Evolutionary conservation across 352 stramenopile genomes (phyloP).

Genomic region (Phytophthora nicotianae): DNA sequence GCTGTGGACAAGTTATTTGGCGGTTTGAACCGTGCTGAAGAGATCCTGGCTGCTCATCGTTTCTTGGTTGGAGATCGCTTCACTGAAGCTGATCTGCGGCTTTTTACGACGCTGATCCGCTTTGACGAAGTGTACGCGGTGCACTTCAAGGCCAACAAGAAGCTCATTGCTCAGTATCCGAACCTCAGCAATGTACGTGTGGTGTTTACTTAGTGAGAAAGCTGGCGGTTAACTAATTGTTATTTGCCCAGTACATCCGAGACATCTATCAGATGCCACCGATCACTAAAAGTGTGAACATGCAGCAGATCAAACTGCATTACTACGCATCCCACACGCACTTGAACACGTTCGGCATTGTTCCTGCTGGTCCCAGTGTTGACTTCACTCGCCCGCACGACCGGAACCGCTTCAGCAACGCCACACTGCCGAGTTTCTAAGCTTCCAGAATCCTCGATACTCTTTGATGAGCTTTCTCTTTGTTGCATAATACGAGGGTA

Average conservation of each 20-base stretch:
- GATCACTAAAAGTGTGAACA: constrained; percentile 46
- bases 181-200: constrained; percentile 76
- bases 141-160: constrained; percentile 87
- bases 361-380: constrained; percentile 33
- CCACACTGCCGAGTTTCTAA: constrained; percentile 13
- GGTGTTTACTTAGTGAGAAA: neutral
- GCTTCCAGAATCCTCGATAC: too few relatives aligned
- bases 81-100: constrained; percentile 87
- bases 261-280: constrained; percentile 54
- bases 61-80: constrained; percentile 79
- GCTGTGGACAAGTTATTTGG: constrained; percentile 86
- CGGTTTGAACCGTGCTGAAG: constrained; percentile 84
- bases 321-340: constrained; percentile 62
- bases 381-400: constrained; percentile 42
- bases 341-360: constrained; percentile 56
- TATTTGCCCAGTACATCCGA: constrained; percentile 43
- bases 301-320: constrained; percentile 54
- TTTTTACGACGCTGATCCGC: constrained; percentile 93
- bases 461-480: too few relatives aligned
- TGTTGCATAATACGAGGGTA: too few relatives aligned
- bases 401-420: constrained; percentile 39
- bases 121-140: constrained; percentile 94
- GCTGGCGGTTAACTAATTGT: constrained; percentile 2
- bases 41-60: constrained; percentile 67
- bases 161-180: constrained; percentile 77